Evolutionary conservation across 192 early-diverging fungal species (phyloP), one percentile per base, ranked within the genome.

Genomic region (Allomyces arbusculus): DNA sequence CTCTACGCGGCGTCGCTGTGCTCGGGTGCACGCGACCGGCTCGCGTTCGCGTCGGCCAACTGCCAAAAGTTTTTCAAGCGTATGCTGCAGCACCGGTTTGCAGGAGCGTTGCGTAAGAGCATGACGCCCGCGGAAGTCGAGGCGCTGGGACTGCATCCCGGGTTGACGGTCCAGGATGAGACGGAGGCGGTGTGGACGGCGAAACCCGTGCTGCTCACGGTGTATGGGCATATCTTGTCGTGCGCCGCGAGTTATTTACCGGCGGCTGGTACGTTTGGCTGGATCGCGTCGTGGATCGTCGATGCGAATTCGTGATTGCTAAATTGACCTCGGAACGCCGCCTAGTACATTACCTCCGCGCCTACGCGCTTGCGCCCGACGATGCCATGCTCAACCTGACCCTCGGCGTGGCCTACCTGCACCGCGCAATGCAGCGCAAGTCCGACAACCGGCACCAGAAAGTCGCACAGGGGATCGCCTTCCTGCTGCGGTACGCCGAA

Each of bases 351-450:
- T 84, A 80, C 68, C n/a, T 75, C 1, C 70, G 71, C 20, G 82
- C 82, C 1, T 77, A 70, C 66, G 63, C 66, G 24, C 14, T 75
- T 10, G 26, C 26, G 5, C 81, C 81, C 23, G 45, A 70, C 22
- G 81, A 84, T 58, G 79, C 81, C 3, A 61, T 83, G 14, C 74
- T 78, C n/a, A 82, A 81, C 66, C 64, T 84, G 24, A 72, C 70
- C 14, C 64, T 83, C 9, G 82, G 79, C 6, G 10, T 83, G 0
- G 73, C 76, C 11, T 75, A 76, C 62, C 45, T 84, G 9, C 80
- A 80, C 50, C 70, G 76, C 16, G 77, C 69, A 8, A 79, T 80
- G 80, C 74, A 77, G 55, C 70, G 81, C 11, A 71, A 81, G 65
- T 71, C 69, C 20, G 79, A 78, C 33, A 72, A 77, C 67, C 72